Base-by-base conservation (phyloP, 176 grass and related monocot species). In the Neostapfia colusana region DNA sequence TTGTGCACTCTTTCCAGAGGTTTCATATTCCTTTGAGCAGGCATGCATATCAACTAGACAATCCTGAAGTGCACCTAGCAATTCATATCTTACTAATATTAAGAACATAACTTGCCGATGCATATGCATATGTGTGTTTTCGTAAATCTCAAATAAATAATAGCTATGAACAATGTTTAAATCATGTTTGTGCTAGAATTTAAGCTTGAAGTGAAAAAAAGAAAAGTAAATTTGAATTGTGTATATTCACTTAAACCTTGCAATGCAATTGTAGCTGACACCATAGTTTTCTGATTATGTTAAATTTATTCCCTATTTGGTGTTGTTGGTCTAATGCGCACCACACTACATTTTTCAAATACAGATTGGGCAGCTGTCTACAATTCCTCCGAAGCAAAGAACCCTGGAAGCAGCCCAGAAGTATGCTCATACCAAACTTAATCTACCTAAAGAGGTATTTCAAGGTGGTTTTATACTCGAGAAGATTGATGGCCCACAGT, bases 341-440 rank as follows among this genome's bases (percentile, higher is more conserved):
- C 38, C 38, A 40, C 3, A 3, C 31, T 31, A 31, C 31, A 31
- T 31, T 31, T 3, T 71, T 63, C 21, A 37, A 81, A 78, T 63
- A 42, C 82, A 92, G 93, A 96, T 96, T 38, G 93, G 93, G 35
- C 93, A 96, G 72, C 69, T 96, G 8, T 89, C 89, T 17, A 90
- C 93, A 27, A 81, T 92, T 69, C 93, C 89, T 60, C 89, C 93
- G 0, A 92, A 89, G 67, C 43, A 83, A 80, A 80, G 93, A 81
- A 92, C 68, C 49, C 61, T 96, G 73, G 79, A 92, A 48, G 79
- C 79, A 24, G 89, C 71, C 21, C 70, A 38, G 76, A 78, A 85
- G 49, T 96, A 92, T 17, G 82, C 81, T 2, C 72, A 81, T 65
- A 89, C 43, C 63, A 96, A 92, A 65, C 78, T 63, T 73, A 84